phyloP scores from a whole-genome alignment of 1,284 basidiomycete genomes.

The Papiliotrema flavescens region DNA sequence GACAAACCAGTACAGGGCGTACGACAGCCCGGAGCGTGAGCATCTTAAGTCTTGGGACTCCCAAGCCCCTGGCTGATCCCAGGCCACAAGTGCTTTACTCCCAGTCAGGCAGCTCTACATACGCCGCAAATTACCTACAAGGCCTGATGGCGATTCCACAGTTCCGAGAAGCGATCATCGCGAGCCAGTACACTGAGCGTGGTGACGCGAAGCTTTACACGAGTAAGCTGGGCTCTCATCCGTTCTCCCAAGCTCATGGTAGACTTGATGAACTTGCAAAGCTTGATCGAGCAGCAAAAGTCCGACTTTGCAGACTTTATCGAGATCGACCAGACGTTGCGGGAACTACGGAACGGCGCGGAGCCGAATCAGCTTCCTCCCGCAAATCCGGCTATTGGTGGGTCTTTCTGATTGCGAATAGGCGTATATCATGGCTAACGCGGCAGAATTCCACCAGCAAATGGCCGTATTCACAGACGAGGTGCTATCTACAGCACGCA shows the following conservation, averaged over 20 bases:
- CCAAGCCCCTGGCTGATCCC: background rate
- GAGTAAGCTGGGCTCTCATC: background rate
- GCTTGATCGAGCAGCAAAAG: background rate
- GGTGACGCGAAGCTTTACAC: background rate
- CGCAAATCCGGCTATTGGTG: conserved; percentile 7
- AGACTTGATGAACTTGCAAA: background rate
- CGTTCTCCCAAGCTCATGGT: background rate
- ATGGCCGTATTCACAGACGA: too few species aligned
- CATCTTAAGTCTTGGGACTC: background rate
- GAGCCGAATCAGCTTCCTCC: conserved; percentile 20
- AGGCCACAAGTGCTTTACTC: conserved; percentile 31
- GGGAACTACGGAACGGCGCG: conserved; percentile 10
- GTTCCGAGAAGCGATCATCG: conserved; percentile 22
- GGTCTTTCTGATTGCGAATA: too few species aligned
- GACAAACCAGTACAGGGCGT: conserved; percentile 15
- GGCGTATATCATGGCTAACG: too few species aligned
- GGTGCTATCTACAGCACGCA: too few species aligned
- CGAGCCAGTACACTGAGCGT: background rate
- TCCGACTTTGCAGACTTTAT: conserved; percentile 3
- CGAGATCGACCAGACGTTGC: conserved; percentile 14
- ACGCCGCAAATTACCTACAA: conserved; percentile 34
- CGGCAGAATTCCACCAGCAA: too few species aligned
- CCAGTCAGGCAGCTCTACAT: conserved; percentile 21
- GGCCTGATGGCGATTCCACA: conserved; percentile 39
- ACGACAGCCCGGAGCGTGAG: conserved; percentile 32